Evolutionary conservation across 805 yeast genomes (phyloP).

Genomic region (Lachancea mirantina): DNA sequence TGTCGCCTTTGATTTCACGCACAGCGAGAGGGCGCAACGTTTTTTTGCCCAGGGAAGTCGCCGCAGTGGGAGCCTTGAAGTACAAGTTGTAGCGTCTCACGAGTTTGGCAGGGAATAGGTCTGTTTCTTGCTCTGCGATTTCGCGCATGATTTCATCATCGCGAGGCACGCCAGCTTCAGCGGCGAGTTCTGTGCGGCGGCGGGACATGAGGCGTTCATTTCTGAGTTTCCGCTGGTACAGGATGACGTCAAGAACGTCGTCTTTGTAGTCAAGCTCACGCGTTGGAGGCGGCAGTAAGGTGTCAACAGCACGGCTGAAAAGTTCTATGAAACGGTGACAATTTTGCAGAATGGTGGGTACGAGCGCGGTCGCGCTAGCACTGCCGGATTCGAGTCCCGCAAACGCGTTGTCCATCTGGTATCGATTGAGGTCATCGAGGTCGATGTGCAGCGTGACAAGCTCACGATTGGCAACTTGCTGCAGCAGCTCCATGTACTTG

Average conservation of each 20-base stretch:
- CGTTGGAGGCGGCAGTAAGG: conserved; percentile 77
- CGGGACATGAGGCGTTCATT: conserved; percentile 68
- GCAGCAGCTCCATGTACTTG: conserved; percentile 71
- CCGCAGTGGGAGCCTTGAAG: conserved; percentile 66
- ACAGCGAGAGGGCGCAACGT: conserved; percentile 65
- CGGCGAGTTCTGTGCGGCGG: conserved; percentile 48
- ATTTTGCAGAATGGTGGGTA: conserved; percentile 52
- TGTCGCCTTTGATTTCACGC: conserved; percentile 78
- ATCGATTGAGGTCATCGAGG: conserved; percentile 73
- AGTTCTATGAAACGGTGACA: conserved; percentile 74
- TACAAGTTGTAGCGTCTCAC: conserved; percentile 83
- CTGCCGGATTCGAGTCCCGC: conserved; percentile 20
- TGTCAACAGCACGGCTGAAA: conserved; percentile 69
- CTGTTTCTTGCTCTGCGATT: conserved; percentile 34
- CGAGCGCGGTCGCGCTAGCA: conserved; percentile 33
- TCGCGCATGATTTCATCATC: conserved; percentile 28
- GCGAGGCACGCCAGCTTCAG: conserved; percentile 19
- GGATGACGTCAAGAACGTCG: conserved; percentile 86
- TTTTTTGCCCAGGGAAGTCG: conserved; percentile 28
- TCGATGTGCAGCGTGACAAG: conserved; percentile 60
- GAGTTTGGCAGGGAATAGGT: conserved; percentile 75
- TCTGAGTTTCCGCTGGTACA: conserved; percentile 82
- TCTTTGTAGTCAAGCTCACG: conserved; percentile 71
- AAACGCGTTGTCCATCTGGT: conserved; percentile 41
- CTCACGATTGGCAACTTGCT: conserved; percentile 80